phyloP scores from a whole-genome alignment of 441 rosid genomes.

The Isatis lusitanica region DNA sequence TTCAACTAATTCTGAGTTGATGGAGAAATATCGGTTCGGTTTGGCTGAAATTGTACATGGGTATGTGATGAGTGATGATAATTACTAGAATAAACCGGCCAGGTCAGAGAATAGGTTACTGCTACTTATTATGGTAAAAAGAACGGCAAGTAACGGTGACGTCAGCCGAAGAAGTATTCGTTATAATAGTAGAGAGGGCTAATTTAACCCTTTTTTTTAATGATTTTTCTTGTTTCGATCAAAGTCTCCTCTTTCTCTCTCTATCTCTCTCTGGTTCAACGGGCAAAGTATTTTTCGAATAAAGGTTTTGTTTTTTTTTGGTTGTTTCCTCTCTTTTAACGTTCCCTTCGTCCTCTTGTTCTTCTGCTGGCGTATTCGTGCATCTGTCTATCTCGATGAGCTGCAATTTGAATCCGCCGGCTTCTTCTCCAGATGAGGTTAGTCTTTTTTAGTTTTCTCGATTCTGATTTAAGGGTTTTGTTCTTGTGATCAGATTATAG shows the following conservation, averaged over 20 bases:
- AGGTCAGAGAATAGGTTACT: slow-evolving; percentile 22
- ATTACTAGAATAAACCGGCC: slow-evolving; percentile 9
- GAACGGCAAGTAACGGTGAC: slow-evolving; percentile 72
- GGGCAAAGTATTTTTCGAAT: slow-evolving; percentile 80
- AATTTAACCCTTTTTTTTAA: slow-evolving; percentile 14
- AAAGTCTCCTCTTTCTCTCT: slow-evolving; percentile 33
- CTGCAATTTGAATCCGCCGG: slow-evolving; percentile 63
- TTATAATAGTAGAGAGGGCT: slow-evolving; percentile 38
- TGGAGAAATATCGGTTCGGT: not conserved
- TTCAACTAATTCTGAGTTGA: not conserved
- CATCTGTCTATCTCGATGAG: slow-evolving; percentile 41
- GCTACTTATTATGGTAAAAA: slow-evolving; percentile 6
- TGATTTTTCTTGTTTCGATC: slow-evolving; percentile 2
- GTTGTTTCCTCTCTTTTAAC: slow-evolving; percentile 18
- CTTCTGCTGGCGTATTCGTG: slow-evolving; percentile 18
- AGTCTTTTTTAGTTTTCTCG: not conserved
- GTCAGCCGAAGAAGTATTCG: slow-evolving; percentile 72
- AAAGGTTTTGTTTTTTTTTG: slow-evolving; percentile 26
- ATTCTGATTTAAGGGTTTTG: slow-evolving; percentile 31
- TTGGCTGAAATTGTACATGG: not conserved
- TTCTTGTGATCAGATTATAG: slow-evolving; percentile 31
- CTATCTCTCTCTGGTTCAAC: slow-evolving; percentile 62
- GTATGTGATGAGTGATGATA: not conserved
- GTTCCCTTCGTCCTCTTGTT: slow-evolving; percentile 32
- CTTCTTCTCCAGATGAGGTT: slow-evolving; percentile 50